Conservation (phyloP, 75 land plant genomes). For the Sequoia sempervirens region DNA sequence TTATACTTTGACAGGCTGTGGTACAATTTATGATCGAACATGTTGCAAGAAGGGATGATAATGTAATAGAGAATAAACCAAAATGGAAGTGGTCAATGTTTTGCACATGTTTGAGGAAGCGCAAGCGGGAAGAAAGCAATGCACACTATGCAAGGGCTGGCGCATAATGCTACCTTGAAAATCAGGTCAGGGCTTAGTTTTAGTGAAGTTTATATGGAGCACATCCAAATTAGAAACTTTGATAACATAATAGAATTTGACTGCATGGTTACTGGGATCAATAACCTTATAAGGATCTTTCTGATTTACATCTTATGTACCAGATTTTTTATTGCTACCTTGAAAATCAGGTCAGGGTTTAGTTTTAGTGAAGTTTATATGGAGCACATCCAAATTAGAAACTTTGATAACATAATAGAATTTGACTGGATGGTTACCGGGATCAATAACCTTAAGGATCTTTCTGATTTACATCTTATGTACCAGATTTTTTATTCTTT, state of each 20-base stretch:
- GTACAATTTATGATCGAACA: slow-evolving; percentile 46
- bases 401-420: too few relatives aligned
- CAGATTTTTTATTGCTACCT: too few relatives aligned
- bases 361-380: too few relatives aligned
- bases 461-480: too few relatives aligned
- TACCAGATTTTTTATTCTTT: too few relatives aligned
- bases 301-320: neutral
- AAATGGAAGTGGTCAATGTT: slow-evolving; percentile 36
- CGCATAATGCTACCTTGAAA: slow-evolving; percentile 4
- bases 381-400: too few relatives aligned
- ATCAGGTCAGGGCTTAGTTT: slow-evolving; percentile 3
- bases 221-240: neutral
- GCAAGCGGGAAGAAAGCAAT: slow-evolving; percentile 20
- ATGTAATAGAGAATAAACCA: slow-evolving; percentile 25
- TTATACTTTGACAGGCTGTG: slow-evolving; percentile 47
- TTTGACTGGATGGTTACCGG: too few relatives aligned
- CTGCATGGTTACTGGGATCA: neutral
- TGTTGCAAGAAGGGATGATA: slow-evolving; percentile 30
- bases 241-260: neutral
- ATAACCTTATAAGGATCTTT: neutral
- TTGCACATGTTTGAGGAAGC: slow-evolving; percentile 37
- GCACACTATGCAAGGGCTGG: neutral
- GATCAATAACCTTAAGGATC: too few relatives aligned
- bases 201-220: neutral
- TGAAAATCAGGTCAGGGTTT: too few relatives aligned